Conservation (phyloP, 805 yeast species). For the Pichia phayaonensis region DNA sequence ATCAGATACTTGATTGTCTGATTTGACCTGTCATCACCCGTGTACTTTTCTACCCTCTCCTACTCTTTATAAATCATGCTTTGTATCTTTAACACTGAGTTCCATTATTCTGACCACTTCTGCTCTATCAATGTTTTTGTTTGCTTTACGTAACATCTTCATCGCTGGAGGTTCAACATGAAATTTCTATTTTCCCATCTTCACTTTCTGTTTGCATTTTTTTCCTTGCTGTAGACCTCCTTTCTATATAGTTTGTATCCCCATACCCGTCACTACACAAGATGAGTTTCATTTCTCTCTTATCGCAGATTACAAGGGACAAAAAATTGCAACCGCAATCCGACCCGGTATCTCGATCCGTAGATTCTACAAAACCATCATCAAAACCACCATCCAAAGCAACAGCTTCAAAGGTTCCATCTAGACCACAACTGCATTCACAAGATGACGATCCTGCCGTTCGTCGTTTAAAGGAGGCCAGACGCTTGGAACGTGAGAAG, state of each 20-base stretch:
- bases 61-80: background rate
- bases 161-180: too few relatives aligned
- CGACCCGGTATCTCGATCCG: constrained; percentile 7
- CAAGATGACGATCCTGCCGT: constrained; percentile 60
- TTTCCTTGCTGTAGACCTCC: too few relatives aligned
- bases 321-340: constrained; percentile 7
- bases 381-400: background rate
- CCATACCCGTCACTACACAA: background rate
- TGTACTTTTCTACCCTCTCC: background rate
- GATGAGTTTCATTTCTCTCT: constrained; percentile 18
- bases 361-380: background rate
- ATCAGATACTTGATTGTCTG: constrained; percentile 91
- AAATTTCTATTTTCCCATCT: background rate
- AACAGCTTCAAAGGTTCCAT: background rate
- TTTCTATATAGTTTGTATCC: too few relatives aligned
- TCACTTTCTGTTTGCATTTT: too few relatives aligned
- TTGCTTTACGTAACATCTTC: too few relatives aligned
- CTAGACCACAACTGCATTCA: background rate
- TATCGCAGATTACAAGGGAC: constrained; percentile 26
- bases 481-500: constrained; percentile 47
- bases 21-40: constrained; percentile 12
- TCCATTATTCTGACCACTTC: background rate
- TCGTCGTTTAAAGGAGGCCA: constrained; percentile 55
- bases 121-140: too few relatives aligned
- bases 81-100: background rate